Base-by-base conservation (phyloP, 2,329 filamentous ascomycete genomes). In the Colletotrichum musicola region DNA sequence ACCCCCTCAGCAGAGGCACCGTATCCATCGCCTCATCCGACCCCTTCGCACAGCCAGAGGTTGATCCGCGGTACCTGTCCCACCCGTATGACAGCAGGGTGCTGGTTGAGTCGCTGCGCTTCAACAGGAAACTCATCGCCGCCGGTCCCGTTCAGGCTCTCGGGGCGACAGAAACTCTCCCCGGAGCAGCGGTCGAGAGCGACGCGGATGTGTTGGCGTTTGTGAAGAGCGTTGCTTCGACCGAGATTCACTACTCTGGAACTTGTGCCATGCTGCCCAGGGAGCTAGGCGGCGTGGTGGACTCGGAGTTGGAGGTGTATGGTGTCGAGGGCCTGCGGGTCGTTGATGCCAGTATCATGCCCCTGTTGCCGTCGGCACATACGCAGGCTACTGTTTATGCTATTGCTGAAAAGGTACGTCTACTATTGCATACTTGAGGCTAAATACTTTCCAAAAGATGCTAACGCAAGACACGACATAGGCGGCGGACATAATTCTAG, bases 1-100 rank as follows among this genome's bases (percentile, higher is more conserved):
- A 82, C 64, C 80, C 81, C 1, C 73, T 82, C 25, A 80, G 77
- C 61, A 76, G 81, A 16, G 81, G 81, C 25, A 78, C 77, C 10
- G 77, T 83, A 56, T 75, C 74, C 25, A 78, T 83, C 44, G 76
- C 79, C 72, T 72, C 75, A 0, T 72, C 72, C 0, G 73, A 82
- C 69, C 78, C 79, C 5, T 72, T 75, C 6, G 72, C 66, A 4
- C 73, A 73, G 1, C 69, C 69, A 0, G n/a, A 12, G 0, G 59
- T 69, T 6, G 50, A 71, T 5, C 69, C 69, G 3, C 62, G 62
- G 3, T 71, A 63, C 44, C 42, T 66, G 1, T 66, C 69, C 1
- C 57, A 67, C 7, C 67, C 67, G 1, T 53, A 66, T 25, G 69
- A 70, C 4, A 42, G 56, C 7, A 22, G 40, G 4, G 53, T 66